These are phyloP conservation scores for Diplocarpon rosae DNA, from an alignment of 2,329 filamentous ascomycete species.

Conservation along the genomic window DNA sequence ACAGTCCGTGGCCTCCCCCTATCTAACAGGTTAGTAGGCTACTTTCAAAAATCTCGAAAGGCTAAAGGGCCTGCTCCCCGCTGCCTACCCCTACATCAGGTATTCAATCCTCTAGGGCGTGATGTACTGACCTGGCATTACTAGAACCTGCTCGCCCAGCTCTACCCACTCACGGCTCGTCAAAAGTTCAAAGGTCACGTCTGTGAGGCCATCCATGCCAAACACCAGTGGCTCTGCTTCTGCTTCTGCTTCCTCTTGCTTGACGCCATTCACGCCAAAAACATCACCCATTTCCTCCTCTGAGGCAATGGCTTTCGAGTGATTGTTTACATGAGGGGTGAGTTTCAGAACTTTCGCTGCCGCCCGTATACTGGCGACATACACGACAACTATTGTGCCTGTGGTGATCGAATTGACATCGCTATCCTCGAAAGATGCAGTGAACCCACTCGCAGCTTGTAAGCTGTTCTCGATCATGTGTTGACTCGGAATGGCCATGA, in stretches of 20 bases:
- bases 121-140: slow-evolving; percentile 41
- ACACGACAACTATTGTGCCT: slow-evolving; percentile 67
- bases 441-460: slow-evolving; percentile 56
- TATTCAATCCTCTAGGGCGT: no score
- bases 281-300: slow-evolving; percentile 34
- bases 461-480: slow-evolving; percentile 48
- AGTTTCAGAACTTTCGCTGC: slow-evolving; percentile 60
- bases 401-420: slow-evolving; percentile 52
- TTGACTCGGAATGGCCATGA: slow-evolving; percentile 54
- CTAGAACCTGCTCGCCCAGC: slow-evolving; percentile 55
- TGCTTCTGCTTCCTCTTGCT: slow-evolving; percentile 27
- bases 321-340: slow-evolving; percentile 22
- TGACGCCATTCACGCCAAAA: slow-evolving; percentile 43
- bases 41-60: no score
- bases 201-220: slow-evolving; percentile 28
- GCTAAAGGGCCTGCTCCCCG: no score
- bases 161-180: slow-evolving; percentile 64
- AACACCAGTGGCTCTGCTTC: slow-evolving; percentile 28
- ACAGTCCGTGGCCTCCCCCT: slow-evolving; percentile 50
- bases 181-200: slow-evolving; percentile 58
- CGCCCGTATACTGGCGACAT: slow-evolving; percentile 77
- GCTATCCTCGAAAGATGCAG: slow-evolving; percentile 56
- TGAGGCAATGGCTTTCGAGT: slow-evolving; percentile 13
- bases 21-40: no score
- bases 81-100: no score